A percentile compares a stretch with the other conserved stretches of the same genome.
Conservation (phyloP, 768 basidiomycete genomes). For the Tremella yokohamensis region DNA sequence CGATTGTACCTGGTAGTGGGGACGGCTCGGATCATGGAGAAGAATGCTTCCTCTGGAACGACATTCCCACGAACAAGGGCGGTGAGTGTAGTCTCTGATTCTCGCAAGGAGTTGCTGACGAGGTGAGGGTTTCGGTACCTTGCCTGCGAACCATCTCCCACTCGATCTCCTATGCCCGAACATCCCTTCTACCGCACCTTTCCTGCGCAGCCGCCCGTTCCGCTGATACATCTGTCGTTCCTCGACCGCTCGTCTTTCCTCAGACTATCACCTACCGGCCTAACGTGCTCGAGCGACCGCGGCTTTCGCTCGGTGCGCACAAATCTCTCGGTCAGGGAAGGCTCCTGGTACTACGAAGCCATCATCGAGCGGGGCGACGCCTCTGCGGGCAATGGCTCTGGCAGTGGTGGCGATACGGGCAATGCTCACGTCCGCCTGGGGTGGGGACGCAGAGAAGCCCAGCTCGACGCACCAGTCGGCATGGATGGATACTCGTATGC, state of each 20-base stretch:
- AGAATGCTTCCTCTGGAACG: constrained; percentile 46
- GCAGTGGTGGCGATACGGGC: constrained; percentile 30
- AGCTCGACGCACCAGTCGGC: constrained; percentile 88
- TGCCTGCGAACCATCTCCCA: constrained; percentile 41
- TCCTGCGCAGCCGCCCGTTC: constrained; percentile 25
- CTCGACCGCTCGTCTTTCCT: constrained; percentile 47
- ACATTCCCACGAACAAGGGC: constrained; percentile 45
- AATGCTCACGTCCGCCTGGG: constrained; percentile 79
- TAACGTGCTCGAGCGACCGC: constrained; percentile 63
- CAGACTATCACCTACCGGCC: constrained; percentile 33
- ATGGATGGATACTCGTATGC: constrained; percentile 92
- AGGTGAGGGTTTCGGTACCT: constrained; percentile 43
- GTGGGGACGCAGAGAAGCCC: constrained; percentile 86
- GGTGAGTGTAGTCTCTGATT: constrained; percentile 19
- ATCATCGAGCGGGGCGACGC: constrained; percentile 59
- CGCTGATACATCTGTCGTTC: constrained; percentile 45
- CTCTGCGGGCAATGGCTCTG: constrained; percentile 58
- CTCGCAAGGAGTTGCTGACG: background rate
- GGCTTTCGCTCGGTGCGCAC: constrained; percentile 87
- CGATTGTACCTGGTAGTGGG: constrained; percentile 25
- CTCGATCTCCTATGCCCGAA: constrained; percentile 27
- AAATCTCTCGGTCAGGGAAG: constrained; percentile 83
- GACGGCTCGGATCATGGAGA: constrained; percentile 39
- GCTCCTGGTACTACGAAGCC: constrained; percentile 92
- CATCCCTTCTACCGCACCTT: constrained; percentile 47